phyloP scores from a whole-genome alignment of 2,329 filamentous ascomycete species.

The Peltaster fructicola region DNA sequence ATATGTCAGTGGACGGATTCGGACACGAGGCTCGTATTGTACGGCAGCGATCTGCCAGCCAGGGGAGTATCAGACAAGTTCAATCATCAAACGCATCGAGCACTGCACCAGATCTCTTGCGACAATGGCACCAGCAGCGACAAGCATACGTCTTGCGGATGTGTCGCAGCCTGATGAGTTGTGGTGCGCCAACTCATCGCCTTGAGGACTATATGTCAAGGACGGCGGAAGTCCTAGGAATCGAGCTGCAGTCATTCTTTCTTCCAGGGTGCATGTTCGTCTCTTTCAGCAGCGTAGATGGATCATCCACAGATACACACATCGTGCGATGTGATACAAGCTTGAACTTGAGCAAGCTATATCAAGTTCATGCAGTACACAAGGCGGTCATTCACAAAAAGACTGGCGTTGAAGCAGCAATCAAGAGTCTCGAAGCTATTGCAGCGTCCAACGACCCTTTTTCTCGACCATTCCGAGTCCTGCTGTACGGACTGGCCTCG shows the following conservation, averaged over 20 bases:
- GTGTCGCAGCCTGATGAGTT: not conserved
- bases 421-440: conserved; percentile 40
- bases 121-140: no score
- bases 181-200: conserved; percentile 1
- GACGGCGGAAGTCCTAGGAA: conserved; percentile 64
- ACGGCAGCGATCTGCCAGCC: no score
- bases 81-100: no score
- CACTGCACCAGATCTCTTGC: no score
- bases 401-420: conserved; percentile 51
- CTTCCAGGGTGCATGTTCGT: conserved; percentile 81
- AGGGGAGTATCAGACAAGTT: no score
- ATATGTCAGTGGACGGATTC: no score
- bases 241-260: conserved; percentile 75
- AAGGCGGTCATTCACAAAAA: conserved; percentile 57
- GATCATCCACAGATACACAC: conserved; percentile 27
- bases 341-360: conserved; percentile 51
- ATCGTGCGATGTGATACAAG: conserved; percentile 47
- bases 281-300: conserved; percentile 51
- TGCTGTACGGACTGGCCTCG: conserved; percentile 55
- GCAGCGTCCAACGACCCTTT: conserved; percentile 36
- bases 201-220: conserved; percentile 25
- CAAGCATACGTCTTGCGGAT: not conserved
- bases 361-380: conserved; percentile 54
- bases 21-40: no score
- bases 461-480: conserved; percentile 28